These are phyloP conservation scores for Coniochaeta sp. DNA, from an alignment of 2,329 filamentous ascomycete genomes.

Conservation along the genomic window DNA sequence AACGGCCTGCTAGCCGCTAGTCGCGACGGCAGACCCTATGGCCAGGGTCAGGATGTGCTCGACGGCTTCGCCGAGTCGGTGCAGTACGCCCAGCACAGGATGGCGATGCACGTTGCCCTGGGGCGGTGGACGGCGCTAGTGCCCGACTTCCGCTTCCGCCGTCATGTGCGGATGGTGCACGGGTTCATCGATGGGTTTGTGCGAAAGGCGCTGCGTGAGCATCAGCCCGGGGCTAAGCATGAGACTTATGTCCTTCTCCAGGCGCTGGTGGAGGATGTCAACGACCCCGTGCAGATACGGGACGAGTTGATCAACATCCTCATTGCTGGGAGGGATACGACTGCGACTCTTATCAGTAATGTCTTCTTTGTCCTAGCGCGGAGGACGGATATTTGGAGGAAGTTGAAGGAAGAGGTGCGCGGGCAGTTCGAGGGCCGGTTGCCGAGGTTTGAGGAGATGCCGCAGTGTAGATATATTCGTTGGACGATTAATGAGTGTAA, in stretches of 20 bases:
- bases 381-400: slow-evolving; percentile 33
- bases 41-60: slow-evolving; percentile 16
- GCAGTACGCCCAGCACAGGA: slow-evolving; percentile 34
- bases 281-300: slow-evolving; percentile 35
- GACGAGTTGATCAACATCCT: slow-evolving; percentile 48
- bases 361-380: slow-evolving; percentile 40
- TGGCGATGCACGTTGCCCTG: slow-evolving; percentile 30
- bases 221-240: slow-evolving; percentile 14
- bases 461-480: not conserved
- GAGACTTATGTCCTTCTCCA: slow-evolving; percentile 48
- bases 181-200: slow-evolving; percentile 43
- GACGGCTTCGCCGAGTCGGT: slow-evolving; percentile 40
- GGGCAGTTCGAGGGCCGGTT: not conserved
- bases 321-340: slow-evolving; percentile 52
- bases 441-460: not conserved
- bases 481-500: not conserved
- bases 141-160: slow-evolving; percentile 28
- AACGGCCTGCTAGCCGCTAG: slow-evolving; percentile 27
- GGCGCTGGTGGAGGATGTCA: slow-evolving; percentile 39
- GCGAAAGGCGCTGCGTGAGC: slow-evolving; percentile 25
- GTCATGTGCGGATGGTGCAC: slow-evolving; percentile 32
- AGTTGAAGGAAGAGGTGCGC: slow-evolving; percentile 36
- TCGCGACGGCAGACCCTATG: slow-evolving; percentile 17
- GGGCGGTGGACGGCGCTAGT: slow-evolving; percentile 29
- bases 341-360: slow-evolving; percentile 41